Evolutionary conservation across 2,329 filamentous ascomycete genomes (phyloP), one percentile per base, ranked within the genome.

Genomic region (Sporothrix phasma): DNA sequence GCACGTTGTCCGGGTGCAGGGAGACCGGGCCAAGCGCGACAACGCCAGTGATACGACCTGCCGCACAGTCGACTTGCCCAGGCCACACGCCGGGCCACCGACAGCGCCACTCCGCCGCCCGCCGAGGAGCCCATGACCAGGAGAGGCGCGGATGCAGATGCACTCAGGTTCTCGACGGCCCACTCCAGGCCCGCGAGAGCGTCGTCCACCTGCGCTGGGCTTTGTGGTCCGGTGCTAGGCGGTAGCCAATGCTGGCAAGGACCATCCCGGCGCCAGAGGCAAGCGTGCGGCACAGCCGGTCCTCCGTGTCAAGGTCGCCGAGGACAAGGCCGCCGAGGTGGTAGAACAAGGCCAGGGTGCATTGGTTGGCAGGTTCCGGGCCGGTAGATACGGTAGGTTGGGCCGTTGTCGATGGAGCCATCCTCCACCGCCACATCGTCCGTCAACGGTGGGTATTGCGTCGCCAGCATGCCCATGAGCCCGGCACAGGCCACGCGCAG

Each of bases 131-230:
- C 45, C 37, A 61, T 51, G 10, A 34, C 31, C 5, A 51, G 26
- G 13, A 61, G 6, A 0, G 29, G 19, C 3, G 39, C 5, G 0
- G 59, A 29, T 7, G 19, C 5, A 22, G 19, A 8, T 13, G 45
- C 59, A 5, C 10, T 19, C 10, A 49, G 19, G 11, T 61, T 49
- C 4, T 3, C 26, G 2, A 17, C 39, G 3, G 45, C 45, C 45
- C 43, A 61, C 26, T 49, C 59, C 13, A 61, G 19, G 10, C 59
- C 43, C 17, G 49, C 26, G 11, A 49, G 43, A 2, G n/a, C 29
- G n/a, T 61, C 59, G 29, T 61, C 29, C 13, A 39, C 59, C 29
- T 61, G 59, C 6, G 59, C 31, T 13, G 59, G 59, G 43, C 59
- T 22, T 49, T 61, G 51, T 37, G 51, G n/a, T 54, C 51, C 1